These are phyloP conservation scores for Alternaria burnsii DNA, from an alignment of 2,329 filamentous ascomycete genomes.

Conservation along the genomic window DNA sequence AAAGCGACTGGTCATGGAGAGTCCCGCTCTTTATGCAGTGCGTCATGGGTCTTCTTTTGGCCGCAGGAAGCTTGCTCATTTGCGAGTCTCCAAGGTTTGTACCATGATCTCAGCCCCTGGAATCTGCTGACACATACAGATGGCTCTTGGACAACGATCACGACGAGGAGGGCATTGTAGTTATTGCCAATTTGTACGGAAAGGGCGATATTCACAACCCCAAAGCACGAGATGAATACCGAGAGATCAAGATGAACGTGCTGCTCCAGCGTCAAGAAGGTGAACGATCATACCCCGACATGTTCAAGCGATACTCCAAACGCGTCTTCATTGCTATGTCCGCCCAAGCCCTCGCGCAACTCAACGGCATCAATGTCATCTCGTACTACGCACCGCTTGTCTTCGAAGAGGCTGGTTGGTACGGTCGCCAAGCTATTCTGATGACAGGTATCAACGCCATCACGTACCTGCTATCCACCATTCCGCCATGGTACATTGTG, in stretches of 20 bases:
- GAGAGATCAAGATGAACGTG: conserved; percentile 99
- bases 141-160: conserved; percentile 98
- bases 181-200: conserved; percentile 97
- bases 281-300: conserved; percentile 87
- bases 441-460: conserved; percentile 98
- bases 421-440: conserved; percentile 85
- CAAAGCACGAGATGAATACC: conserved; percentile 93
- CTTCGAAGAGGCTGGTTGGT: conserved; percentile 97
- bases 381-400: conserved; percentile 98
- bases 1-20: conserved; percentile 87
- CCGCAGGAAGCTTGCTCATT: conserved; percentile 86
- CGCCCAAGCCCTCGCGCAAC: conserved; percentile 90
- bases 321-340: conserved; percentile 99
- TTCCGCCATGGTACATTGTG: conserved; percentile 97
- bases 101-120: neutral
- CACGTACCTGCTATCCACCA: conserved; percentile 88
- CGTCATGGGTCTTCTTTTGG: conserved; percentile 88
- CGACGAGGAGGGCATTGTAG: conserved; percentile 97
- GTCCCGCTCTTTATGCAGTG: conserved; percentile 91
- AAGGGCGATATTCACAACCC: conserved; percentile 93
- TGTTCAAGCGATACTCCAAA: conserved; percentile 92
- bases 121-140: conserved; percentile 57
- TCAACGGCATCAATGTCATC: conserved; percentile 99
- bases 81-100: conserved; percentile 91
- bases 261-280: conserved; percentile 93